These are phyloP conservation scores for Phaeosphaeria sp. DNA, from an alignment of 2,329 filamentous ascomycete genomes.

Conservation along the genomic window DNA sequence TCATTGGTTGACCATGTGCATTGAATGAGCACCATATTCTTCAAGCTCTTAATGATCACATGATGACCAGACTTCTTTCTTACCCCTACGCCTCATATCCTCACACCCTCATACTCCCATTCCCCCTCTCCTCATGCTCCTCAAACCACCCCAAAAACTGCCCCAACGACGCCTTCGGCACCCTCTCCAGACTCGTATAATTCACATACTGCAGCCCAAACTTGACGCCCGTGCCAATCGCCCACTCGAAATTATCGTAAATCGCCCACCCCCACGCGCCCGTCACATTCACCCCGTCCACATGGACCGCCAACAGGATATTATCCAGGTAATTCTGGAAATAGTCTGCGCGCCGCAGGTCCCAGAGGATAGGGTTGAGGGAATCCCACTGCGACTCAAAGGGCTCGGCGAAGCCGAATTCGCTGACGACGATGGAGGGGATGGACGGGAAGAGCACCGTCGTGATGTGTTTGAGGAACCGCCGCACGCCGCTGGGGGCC, in stretches of 20 bases:
- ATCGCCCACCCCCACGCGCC: constrained; percentile 53
- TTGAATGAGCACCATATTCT: neutral
- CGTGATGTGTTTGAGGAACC: constrained; percentile 53
- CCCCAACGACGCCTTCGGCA: constrained; percentile 53
- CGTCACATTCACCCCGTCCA: constrained; percentile 52
- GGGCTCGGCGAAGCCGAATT: constrained; percentile 53
- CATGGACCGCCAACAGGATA: constrained; percentile 46
- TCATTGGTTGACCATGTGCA: too few species aligned
- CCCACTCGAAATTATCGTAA: constrained; percentile 54
- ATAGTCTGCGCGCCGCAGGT: constrained; percentile 51
- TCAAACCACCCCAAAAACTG: constrained; percentile 54
- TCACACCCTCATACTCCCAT: constrained; percentile 33
- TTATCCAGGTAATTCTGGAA: constrained; percentile 52
- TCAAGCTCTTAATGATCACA: too few species aligned
- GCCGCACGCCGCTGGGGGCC: constrained; percentile 50
- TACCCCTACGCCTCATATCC: neutral
- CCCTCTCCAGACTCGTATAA: constrained; percentile 49
- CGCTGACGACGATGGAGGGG: constrained; percentile 50
- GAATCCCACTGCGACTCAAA: constrained; percentile 45
- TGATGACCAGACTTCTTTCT: neutral
- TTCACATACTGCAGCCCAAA: constrained; percentile 55
- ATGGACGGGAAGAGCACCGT: constrained; percentile 52
- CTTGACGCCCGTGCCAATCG: constrained; percentile 42
- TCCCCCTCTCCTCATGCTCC: constrained; percentile 34
- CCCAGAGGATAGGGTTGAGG: constrained; percentile 47